Evolutionary conservation across 202 grass and related monocot genomes (phyloP).

Genomic region (Elaeis oleifera): DNA sequence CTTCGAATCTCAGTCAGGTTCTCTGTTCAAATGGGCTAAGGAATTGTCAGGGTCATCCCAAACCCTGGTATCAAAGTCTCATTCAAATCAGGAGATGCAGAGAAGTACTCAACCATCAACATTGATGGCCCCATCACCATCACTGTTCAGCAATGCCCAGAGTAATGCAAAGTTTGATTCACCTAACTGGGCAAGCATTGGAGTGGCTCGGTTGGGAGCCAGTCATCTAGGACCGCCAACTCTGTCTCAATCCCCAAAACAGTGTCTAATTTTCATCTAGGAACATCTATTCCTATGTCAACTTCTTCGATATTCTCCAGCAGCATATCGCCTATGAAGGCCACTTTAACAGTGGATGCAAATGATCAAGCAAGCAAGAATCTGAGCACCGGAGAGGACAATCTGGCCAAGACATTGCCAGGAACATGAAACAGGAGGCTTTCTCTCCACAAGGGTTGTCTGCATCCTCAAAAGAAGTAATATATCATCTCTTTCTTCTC

Average conservation of each 20-base stretch:
- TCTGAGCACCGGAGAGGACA: slow-evolving; percentile 29
- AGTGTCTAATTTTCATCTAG: slow-evolving; percentile 28
- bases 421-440: slow-evolving; percentile 23
- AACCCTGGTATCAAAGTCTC: slow-evolving; percentile 36
- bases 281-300: slow-evolving; percentile 20
- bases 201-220: slow-evolving; percentile 25
- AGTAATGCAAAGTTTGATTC: slow-evolving; percentile 30
- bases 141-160: slow-evolving; percentile 26
- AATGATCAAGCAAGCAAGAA: slow-evolving; percentile 26
- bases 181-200: slow-evolving; percentile 28
- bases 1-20: slow-evolving; percentile 40
- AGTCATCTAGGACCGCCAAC: slow-evolving; percentile 43
- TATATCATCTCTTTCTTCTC: slow-evolving; percentile 41
- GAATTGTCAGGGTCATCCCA: slow-evolving; percentile 45
- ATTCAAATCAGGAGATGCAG: slow-evolving; percentile 34
- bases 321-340: slow-evolving; percentile 28
- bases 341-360: slow-evolving; percentile 26
- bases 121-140: slow-evolving; percentile 28
- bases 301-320: slow-evolving; percentile 21
- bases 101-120: slow-evolving; percentile 45
- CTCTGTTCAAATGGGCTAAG: slow-evolving; percentile 80
- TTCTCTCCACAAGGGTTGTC: slow-evolving; percentile 34
- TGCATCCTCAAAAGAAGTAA: slow-evolving; percentile 28
- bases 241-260: slow-evolving; percentile 43
- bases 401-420: slow-evolving; percentile 22